phyloP scores from a whole-genome alignment of 305 asterid species.

The Stenogyne calaminthoides region DNA sequence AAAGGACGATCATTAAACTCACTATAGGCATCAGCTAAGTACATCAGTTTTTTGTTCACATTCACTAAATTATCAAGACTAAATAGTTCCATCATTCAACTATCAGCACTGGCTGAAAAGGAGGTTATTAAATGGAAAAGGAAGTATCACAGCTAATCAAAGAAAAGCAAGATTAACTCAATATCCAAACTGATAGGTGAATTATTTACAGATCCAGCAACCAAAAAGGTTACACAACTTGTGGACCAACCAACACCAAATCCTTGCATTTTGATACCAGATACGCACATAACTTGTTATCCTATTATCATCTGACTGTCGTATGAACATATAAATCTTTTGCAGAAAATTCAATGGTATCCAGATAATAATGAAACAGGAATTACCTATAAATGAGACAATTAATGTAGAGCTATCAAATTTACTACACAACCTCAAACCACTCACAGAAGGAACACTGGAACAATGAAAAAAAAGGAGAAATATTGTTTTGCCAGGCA shows the following conservation, averaged over 20 bases:
- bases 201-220: constrained; percentile 1
- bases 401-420: neutral
- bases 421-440: neutral
- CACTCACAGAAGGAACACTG: neutral
- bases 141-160: neutral
- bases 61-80: neutral
- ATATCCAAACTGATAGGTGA: neutral
- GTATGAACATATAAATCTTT: neutral
- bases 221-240: neutral
- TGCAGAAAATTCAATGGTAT: neutral
- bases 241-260: constrained; percentile 1
- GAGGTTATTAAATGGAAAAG: neutral
- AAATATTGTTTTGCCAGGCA: constrained; percentile 4
- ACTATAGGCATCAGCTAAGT: neutral
- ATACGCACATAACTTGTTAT: neutral
- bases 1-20: neutral
- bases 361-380: neutral
- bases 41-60: neutral
- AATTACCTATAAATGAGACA: neutral
- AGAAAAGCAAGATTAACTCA: constrained; percentile 15
- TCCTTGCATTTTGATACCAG: neutral
- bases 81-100: neutral
- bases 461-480: neutral
- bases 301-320: neutral
- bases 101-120: neutral